A percentile compares a stretch with the other conserved stretches of the same genome.
Evolutionary conservation across 345 rosid genomes (phyloP).

Genomic region (Moringa oleifera): DNA sequence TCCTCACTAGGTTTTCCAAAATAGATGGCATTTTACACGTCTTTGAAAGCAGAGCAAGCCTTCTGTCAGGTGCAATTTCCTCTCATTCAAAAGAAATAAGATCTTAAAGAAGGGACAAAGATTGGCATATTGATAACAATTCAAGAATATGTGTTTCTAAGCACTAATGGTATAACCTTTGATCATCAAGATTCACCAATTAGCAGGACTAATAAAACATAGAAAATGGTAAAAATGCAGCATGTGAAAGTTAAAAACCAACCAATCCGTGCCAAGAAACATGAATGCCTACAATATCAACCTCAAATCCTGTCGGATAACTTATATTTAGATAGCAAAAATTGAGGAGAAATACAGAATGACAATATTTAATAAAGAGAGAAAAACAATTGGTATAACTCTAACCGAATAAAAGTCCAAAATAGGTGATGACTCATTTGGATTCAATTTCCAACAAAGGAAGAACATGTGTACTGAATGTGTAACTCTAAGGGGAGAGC

Average conservation of each 20-base stretch:
- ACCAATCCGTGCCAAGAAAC: constrained; percentile 26
- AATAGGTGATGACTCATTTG: constrained; percentile 22
- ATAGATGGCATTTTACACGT: too few relatives aligned
- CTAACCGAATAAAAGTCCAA: constrained; percentile 30
- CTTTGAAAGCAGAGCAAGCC: too few relatives aligned
- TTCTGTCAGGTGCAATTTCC: too few relatives aligned
- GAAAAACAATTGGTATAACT: background rate
- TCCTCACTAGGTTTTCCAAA: too few relatives aligned
- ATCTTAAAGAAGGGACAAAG: background rate
- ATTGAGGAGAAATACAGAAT: background rate
- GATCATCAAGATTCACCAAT: too few relatives aligned
- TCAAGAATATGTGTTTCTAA: too few relatives aligned
- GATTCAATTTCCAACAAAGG: constrained; percentile 25
- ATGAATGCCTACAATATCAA: constrained; percentile 26
- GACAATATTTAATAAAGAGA: too few relatives aligned
- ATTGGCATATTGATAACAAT: too few relatives aligned
- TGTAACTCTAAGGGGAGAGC: background rate
- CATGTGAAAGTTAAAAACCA: constrained; percentile 1
- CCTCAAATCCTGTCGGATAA: constrained; percentile 24
- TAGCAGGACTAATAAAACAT: too few relatives aligned
- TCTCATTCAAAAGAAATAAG: too few relatives aligned
- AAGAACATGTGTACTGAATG: constrained; percentile 30
- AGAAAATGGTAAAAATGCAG: background rate
- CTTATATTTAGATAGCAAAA: constrained; percentile 3
- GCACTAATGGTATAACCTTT: too few relatives aligned